A percentile compares a stretch with the other conserved stretches of the same genome.
phyloP scores from a whole-genome alignment of 345 rosid genomes.

The Corchorus olitorius region DNA sequence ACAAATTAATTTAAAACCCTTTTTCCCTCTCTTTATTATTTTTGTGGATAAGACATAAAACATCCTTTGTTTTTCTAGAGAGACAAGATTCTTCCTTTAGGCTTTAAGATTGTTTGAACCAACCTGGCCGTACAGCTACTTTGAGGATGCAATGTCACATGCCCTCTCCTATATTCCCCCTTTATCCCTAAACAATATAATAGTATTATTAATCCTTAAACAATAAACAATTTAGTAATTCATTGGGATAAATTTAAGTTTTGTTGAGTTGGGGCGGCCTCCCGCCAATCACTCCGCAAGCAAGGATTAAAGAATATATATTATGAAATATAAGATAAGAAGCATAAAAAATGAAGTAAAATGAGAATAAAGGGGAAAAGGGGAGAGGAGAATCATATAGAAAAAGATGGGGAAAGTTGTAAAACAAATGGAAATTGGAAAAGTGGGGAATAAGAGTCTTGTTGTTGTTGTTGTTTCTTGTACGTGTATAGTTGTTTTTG shows the following conservation, averaged over 20 bases:
- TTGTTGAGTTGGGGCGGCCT: neutral
- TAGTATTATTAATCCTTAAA: neutral
- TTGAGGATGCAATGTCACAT: conserved; percentile 16
- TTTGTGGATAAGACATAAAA: neutral
- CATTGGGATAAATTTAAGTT: too few relatives aligned
- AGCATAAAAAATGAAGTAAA: neutral
- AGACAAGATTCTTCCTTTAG: conserved; percentile 28
- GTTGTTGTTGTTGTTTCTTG: too few relatives aligned
- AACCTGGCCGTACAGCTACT: conserved; percentile 18
- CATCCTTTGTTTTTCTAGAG: neutral
- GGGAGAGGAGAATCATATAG: neutral
- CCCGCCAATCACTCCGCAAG: conserved; percentile 39
- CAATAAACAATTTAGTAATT: neutral
- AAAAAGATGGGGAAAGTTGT: conserved; percentile 16
- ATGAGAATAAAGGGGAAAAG: neutral
- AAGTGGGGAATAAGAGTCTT: too few relatives aligned
- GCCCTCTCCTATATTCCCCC: neutral
- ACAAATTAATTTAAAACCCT: neutral
- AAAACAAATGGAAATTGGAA: conserved; percentile 20
- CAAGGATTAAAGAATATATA: conserved; percentile 7
- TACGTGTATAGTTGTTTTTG: neutral
- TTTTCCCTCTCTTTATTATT: neutral
- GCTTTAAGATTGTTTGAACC: conserved; percentile 22
- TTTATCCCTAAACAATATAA: neutral
- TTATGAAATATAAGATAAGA: neutral